phyloP scores from a whole-genome alignment of 1,284 basidiomycete genomes.

The Pseudomicrostroma phylloplanum region DNA sequence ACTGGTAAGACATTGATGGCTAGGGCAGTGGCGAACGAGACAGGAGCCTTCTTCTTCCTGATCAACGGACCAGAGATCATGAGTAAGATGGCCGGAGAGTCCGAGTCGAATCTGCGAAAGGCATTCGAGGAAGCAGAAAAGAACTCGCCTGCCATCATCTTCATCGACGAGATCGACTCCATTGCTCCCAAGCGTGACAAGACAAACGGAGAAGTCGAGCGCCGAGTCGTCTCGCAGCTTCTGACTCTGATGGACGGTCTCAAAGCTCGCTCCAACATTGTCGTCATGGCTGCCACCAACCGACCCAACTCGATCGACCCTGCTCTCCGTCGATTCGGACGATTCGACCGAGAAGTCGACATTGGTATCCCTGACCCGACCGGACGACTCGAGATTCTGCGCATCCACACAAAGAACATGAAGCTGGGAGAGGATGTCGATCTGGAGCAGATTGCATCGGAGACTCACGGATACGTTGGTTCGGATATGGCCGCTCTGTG shows the following conservation, averaged over 20 bases:
- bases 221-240: slow-evolving; percentile 94
- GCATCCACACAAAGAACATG: slow-evolving; percentile 99
- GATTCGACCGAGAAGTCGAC: slow-evolving; percentile 98
- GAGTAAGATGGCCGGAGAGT: slow-evolving; percentile 99
- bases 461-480: slow-evolving; percentile 98
- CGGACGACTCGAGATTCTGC: slow-evolving; percentile 93
- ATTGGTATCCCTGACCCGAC: slow-evolving; percentile 98
- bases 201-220: slow-evolving; percentile 99
- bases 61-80: slow-evolving; percentile 99
- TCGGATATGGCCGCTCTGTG: slow-evolving; percentile 94
- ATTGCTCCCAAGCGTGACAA: slow-evolving; percentile 99
- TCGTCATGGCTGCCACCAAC: slow-evolving; percentile 99
- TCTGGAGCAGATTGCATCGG: slow-evolving; percentile 91
- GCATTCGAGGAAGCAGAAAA: slow-evolving; percentile 99
- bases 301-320: slow-evolving; percentile 98
- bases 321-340: slow-evolving; percentile 92
- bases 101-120: slow-evolving; percentile 91
- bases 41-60: slow-evolving; percentile 98
- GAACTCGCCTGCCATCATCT: slow-evolving; percentile 99
- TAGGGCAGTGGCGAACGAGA: slow-evolving; percentile 97
- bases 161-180: slow-evolving; percentile 98
- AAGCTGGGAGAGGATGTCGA: slow-evolving; percentile 97
- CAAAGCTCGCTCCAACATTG: slow-evolving; percentile 96
- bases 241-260: slow-evolving; percentile 98
- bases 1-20: slow-evolving; percentile 66